phyloP scores from a whole-genome alignment of 805 yeast genomes.

The Teunomyces lycoperdinae region DNA sequence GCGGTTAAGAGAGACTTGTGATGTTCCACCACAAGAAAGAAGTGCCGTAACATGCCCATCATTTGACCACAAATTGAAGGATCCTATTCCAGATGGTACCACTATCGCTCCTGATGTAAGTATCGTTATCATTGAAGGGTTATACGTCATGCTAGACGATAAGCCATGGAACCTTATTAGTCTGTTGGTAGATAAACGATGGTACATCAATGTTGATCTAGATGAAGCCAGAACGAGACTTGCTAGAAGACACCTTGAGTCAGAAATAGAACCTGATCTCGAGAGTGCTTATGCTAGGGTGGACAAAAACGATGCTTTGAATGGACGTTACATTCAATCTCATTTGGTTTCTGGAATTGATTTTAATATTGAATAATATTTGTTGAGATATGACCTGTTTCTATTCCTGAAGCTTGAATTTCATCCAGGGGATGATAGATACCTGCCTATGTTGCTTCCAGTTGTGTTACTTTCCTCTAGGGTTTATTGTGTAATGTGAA shows the following conservation, averaged over 20 bases:
- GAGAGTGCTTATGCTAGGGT: conserved; percentile 53
- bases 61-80: conserved; percentile 25
- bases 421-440: too few species aligned
- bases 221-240: conserved; percentile 18
- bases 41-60: conserved; percentile 17
- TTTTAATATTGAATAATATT: not conserved
- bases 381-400: too few species aligned
- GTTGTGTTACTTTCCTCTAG: too few species aligned
- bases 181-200: conserved; percentile 18
- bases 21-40: not conserved
- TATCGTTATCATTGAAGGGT: conserved; percentile 25
- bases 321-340: conserved; percentile 46
- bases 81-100: conserved; percentile 22
- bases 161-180: conserved; percentile 18
- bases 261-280: conserved; percentile 20
- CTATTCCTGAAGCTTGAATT: not conserved
- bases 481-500: too few species aligned
- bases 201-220: conserved; percentile 15
- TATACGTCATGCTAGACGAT: conserved; percentile 22
- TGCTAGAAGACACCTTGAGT: conserved; percentile 20
- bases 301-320: conserved; percentile 57
- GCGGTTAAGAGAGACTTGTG: conserved; percentile 1
- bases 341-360: not conserved
- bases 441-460: too few species aligned
- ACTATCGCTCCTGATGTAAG: conserved; percentile 14